Conservation (phyloP, 257 asterid genomes). For the Solanum pennellii region DNA sequence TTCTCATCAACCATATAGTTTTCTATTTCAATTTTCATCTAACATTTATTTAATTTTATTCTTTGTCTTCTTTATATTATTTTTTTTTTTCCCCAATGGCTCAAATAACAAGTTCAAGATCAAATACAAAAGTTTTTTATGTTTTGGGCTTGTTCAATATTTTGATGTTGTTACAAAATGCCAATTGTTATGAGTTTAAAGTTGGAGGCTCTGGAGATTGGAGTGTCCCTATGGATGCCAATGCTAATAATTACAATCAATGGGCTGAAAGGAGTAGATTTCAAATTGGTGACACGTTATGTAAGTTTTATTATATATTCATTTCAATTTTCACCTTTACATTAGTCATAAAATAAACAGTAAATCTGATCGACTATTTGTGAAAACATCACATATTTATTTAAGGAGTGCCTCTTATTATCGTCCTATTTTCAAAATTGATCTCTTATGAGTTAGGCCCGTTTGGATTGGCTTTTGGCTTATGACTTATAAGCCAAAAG, state of each 20-base stretch:
- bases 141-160: slow-evolving; percentile 19
- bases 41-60: background rate
- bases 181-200: slow-evolving; percentile 38
- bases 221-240: slow-evolving; percentile 49
- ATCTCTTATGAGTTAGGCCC: background rate
- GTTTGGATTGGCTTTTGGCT: too few species aligned
- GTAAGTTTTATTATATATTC: slow-evolving; percentile 5
- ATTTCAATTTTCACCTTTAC: background rate
- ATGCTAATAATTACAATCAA: slow-evolving; percentile 16
- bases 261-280: slow-evolving; percentile 31
- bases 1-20: background rate
- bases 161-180: slow-evolving; percentile 21
- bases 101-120: background rate
- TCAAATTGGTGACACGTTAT: slow-evolving; percentile 20
- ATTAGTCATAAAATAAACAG: background rate
- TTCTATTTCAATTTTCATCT: background rate
- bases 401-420: background rate
- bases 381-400: background rate
- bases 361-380: fast-evolving
- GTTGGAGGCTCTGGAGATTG: slow-evolving; percentile 71
- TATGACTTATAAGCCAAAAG: too few species aligned
- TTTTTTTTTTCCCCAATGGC: slow-evolving; percentile 35
- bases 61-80: background rate
- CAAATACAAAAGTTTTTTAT: background rate
- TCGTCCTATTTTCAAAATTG: background rate